phyloP scores from a whole-genome alignment of 176 grass and related monocot genomes.

The Saccharum spontaneum region DNA sequence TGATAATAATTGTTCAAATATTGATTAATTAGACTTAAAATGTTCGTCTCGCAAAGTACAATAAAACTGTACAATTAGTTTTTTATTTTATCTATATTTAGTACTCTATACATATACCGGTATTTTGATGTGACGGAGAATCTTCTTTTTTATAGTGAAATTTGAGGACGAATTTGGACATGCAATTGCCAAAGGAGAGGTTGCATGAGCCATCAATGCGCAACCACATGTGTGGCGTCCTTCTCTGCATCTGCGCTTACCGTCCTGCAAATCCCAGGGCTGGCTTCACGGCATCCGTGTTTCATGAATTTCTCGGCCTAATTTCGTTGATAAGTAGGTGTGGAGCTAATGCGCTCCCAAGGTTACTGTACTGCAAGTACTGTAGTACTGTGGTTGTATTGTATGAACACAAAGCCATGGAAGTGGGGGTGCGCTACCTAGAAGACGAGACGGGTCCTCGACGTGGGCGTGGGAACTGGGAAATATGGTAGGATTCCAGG shows the following conservation, averaged over 20 bases:
- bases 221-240: constrained; percentile 2
- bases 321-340: neutral
- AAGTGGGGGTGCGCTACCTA: neutral
- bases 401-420: neutral
- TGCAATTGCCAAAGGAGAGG: neutral
- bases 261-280: neutral
- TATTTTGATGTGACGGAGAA: too few relatives aligned
- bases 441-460: neutral
- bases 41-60: too few relatives aligned
- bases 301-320: neutral
- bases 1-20: too few relatives aligned
- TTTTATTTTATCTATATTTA: too few relatives aligned
- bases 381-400: neutral
- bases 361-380: neutral
- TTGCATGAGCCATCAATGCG: constrained; percentile 36
- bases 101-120: too few relatives aligned
- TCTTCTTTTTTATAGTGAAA: too few relatives aligned
- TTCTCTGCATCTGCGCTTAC: neutral
- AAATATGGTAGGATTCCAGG: too few relatives aligned
- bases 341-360: neutral
- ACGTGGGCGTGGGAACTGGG: neutral
- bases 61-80: too few relatives aligned
- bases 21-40: too few relatives aligned
- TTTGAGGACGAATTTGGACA: too few relatives aligned
- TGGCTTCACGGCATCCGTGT: neutral